Evolutionary conservation across 140 eudicot genomes (phyloP), one percentile per base, ranked within the genome.

Genomic region (Ambrosia hybrid): DNA sequence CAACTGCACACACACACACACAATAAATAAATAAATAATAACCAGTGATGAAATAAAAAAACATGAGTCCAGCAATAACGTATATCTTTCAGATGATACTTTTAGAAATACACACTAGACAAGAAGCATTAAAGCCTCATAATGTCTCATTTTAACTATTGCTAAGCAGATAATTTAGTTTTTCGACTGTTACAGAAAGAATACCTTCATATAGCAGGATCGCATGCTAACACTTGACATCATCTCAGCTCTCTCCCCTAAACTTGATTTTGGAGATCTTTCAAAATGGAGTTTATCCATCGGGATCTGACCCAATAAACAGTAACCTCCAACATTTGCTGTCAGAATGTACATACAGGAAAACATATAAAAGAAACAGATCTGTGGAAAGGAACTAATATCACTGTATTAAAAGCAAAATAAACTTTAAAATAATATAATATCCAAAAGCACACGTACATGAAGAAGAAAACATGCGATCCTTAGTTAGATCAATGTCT

Each of bases 191-290:
- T 37, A 15, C 69, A 68, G 55, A 17, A 59, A 55, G 38, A 73
- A 62, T 84, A 93, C 99, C 99, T 88, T 86, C 86, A 90, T 66
- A 70, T 73, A 71, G 82, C 94, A 91, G 36, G 97, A 77, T 61
- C 26, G 26, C 26, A 21, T 21, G 26, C 84, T 84, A 52, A 94
- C 91, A 62, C 84, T 84, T 33, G 91, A 84, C 74, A 84, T 79
- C 88, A 85, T 81, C 81, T 90, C 99, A 16, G 88, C 86, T 82
- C 85, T 81, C 63, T 85, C 91, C 51, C 97, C 90, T 67, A 73
- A 71, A 57, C 87, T 81, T 80, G 84, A 75, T 37, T 75, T 86
- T 73, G 88, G 79, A 64, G 96, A 90, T 69, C 83, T 85, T 45
- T 90, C 91, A 96, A 79, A 79, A 58, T 75, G 80, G 49, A 88